phyloP scores from a whole-genome alignment of 2,329 filamentous ascomycete species.

The Shiraia bambusicola region DNA sequence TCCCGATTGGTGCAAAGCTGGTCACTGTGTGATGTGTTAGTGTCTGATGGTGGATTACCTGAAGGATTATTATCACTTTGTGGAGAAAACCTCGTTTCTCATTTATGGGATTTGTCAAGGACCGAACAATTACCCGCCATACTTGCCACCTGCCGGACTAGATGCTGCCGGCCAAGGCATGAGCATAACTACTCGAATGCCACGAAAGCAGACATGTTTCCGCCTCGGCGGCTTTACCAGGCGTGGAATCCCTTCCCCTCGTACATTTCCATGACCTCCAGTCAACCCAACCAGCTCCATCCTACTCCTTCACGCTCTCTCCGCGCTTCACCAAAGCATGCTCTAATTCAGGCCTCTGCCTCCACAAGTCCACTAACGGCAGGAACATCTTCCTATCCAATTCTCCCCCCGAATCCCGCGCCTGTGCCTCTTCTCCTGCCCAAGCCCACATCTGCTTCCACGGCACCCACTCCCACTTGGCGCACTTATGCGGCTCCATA shows the following conservation, averaged over 20 bases:
- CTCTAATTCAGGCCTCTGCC: constrained; percentile 33
- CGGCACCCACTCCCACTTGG: constrained; percentile 55
- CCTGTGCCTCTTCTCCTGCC: constrained; percentile 36
- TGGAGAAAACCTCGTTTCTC: constrained; percentile 7
- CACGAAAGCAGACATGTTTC: not conserved
- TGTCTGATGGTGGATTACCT: not conserved
- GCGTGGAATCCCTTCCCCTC: not conserved
- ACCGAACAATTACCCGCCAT: no score
- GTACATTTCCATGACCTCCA: no score
- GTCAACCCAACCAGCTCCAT: no score
- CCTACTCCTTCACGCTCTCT: no score
- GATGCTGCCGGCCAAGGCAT: not conserved
- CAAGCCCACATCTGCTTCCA: constrained; percentile 52
- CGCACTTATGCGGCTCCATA: constrained; percentile 57
- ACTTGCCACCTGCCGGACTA: no score
- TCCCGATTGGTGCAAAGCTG: constrained; percentile 6
- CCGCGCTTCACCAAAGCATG: constrained; percentile 18
- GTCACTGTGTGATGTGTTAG: not conserved
- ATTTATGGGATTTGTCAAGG: not conserved
- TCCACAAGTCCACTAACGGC: constrained; percentile 51
- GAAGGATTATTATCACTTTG: constrained; percentile 4
- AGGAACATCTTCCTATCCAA: constrained; percentile 47
- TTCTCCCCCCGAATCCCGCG: constrained; percentile 27
- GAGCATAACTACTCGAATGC: not conserved
- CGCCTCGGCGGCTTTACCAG: not conserved